Evolutionary conservation across 257 asterid species (phyloP).

Genomic region (Anisodus acutangulus): DNA sequence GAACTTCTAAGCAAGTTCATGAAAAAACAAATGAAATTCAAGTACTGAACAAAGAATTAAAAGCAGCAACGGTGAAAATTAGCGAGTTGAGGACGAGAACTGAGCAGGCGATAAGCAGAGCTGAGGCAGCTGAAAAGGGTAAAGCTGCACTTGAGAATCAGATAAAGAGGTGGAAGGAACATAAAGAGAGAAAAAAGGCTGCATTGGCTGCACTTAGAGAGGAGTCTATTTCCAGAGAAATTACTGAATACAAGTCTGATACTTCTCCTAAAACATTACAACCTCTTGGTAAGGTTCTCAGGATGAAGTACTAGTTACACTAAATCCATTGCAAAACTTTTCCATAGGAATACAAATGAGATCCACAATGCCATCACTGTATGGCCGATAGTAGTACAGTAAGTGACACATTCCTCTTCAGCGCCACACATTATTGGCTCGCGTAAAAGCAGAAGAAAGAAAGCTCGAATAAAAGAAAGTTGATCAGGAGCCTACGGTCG

Average conservation of each 20-base stretch:
- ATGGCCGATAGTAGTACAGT: background rate
- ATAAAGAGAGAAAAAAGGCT: slow-evolving; percentile 54
- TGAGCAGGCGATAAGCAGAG: slow-evolving; percentile 85
- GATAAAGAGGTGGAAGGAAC: slow-evolving; percentile 59
- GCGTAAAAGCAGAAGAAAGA: background rate
- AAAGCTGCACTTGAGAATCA: slow-evolving; percentile 55
- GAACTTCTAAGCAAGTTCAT: background rate
- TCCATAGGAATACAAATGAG: background rate
- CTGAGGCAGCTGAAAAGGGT: slow-evolving; percentile 74
- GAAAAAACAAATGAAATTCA: slow-evolving; percentile 37
- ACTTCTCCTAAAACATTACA: slow-evolving; percentile 50
- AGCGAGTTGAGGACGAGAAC: slow-evolving; percentile 65
- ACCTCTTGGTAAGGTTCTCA: slow-evolving; percentile 76
- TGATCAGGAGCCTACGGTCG: background rate
- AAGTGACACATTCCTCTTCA: background rate
- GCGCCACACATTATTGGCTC: background rate
- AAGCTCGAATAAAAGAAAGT: background rate
- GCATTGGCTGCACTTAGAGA: slow-evolving; percentile 58
- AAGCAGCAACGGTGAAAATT: slow-evolving; percentile 43
- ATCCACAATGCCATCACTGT: background rate
- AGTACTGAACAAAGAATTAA: slow-evolving; percentile 51
- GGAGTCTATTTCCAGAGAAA: slow-evolving; percentile 54
- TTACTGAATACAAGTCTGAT: slow-evolving; percentile 12
- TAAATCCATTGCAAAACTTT: background rate
- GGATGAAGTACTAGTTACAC: slow-evolving; percentile 57